Conservation (phyloP, 1,284 basidiomycete genomes). For the Tranzscheliella williamsii region DNA sequence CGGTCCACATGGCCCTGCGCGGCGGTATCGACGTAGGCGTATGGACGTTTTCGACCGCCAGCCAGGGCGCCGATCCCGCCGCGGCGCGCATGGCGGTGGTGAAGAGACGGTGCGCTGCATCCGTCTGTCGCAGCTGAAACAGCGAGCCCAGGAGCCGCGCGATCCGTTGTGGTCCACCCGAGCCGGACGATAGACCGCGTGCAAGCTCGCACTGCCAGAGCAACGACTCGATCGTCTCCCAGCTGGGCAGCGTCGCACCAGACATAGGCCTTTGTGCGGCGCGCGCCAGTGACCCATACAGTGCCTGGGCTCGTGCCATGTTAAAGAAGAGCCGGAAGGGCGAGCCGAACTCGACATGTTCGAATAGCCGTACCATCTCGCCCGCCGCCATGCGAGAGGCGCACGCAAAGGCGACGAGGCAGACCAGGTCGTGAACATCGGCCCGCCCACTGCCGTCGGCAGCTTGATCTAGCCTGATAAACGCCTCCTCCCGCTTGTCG, state of each 20-base stretch:
- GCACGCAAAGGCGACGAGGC: conserved; percentile 28
- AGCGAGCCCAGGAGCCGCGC: conserved; percentile 44
- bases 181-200: conserved; percentile 38
- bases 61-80: conserved; percentile 8
- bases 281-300: too few species aligned
- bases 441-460: conserved; percentile 4
- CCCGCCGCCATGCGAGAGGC: neutral
- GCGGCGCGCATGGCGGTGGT: conserved; percentile 31
- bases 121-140: conserved; percentile 23
- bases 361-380: conserved; percentile 18
- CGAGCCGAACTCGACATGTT: conserved; percentile 40
- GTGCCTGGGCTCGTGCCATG: conserved; percentile 13
- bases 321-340: conserved; percentile 44
- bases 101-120: conserved; percentile 20
- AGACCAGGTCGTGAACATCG: conserved; percentile 37
- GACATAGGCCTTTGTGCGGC: too few species aligned
- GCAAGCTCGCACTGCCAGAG: conserved; percentile 33
- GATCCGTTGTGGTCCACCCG: conserved; percentile 39
- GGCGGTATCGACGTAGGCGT: neutral
- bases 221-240: neutral
- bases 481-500: neutral
- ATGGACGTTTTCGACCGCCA: conserved; percentile 1
- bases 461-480: conserved; percentile 15
- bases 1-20: conserved; percentile 31
- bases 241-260: neutral